Percentiles rank a stretch among this genome's conserved stretches.
Conservation (phyloP, 805 yeast genomes). For the Wickerhamomyces bisporus region DNA sequence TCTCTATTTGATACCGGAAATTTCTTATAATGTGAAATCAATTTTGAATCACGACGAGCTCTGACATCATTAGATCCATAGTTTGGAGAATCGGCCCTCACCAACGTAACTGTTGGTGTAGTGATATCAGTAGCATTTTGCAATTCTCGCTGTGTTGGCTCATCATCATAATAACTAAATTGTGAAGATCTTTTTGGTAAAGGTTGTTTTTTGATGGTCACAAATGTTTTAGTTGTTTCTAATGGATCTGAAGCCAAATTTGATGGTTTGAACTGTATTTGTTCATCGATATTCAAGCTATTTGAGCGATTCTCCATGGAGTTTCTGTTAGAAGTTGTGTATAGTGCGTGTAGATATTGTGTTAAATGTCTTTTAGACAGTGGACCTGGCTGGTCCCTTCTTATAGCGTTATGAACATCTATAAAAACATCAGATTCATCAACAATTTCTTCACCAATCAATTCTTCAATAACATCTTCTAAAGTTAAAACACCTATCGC, state of each 20-base stretch:
- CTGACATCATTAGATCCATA: slow-evolving; percentile 15
- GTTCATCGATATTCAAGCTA: slow-evolving; percentile 4
- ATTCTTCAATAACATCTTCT: slow-evolving; percentile 97
- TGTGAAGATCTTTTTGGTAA: slow-evolving; percentile 13
- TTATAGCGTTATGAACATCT: slow-evolving; percentile 84
- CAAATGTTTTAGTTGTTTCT: slow-evolving; percentile 57
- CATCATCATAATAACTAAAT: slow-evolving; percentile 16
- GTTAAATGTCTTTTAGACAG: slow-evolving; percentile 64
- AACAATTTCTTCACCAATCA: slow-evolving; percentile 95
- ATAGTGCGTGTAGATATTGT: slow-evolving; percentile 60
- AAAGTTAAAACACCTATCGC: slow-evolving; percentile 88
- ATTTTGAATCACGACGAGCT: slow-evolving; percentile 1
- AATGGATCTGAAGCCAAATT: slow-evolving; percentile 70
- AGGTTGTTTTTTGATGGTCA: slow-evolving; percentile 62
- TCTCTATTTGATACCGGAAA: slow-evolving; percentile 11
- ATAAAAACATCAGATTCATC: slow-evolving; percentile 94
- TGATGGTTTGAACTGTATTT: slow-evolving; percentile 27
- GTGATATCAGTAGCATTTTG: slow-evolving; percentile 3
- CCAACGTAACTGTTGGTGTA: slow-evolving; percentile 1
- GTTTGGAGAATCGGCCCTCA: slow-evolving; percentile 17
- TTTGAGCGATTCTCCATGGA: slow-evolving; percentile 30
- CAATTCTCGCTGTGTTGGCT: slow-evolving; percentile 3
- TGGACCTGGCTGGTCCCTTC: slow-evolving; percentile 73
- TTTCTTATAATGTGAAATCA: slow-evolving; percentile 15
- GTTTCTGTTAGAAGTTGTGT: slow-evolving; percentile 38